A percentile compares a stretch with the other conserved stretches of the same genome.
phyloP scores from a whole-genome alignment of 345 rosid species.

The Arabidopsis arenosa region DNA sequence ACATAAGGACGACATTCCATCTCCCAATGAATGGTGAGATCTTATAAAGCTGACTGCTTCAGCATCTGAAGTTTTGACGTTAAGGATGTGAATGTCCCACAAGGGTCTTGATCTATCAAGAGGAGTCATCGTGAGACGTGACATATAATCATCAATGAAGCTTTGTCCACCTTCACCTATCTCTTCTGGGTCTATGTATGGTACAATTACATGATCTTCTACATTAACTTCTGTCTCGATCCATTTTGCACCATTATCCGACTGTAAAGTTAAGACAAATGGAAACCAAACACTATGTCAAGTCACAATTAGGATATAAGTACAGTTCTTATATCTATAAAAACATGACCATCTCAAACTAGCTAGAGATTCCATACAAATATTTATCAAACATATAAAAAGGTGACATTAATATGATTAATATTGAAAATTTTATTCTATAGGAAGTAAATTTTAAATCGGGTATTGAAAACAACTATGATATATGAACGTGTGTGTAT shows the following conservation, averaged over 20 bases:
- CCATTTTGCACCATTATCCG: conserved; percentile 58
- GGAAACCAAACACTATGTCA: conserved; percentile 3
- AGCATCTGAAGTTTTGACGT: conserved; percentile 67
- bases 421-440: not conserved
- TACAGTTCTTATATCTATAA: not conserved
- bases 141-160: conserved; percentile 67
- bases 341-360: not conserved
- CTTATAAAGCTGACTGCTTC: conserved; percentile 54
- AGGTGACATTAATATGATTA: not conserved
- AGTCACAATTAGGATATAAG: not conserved
- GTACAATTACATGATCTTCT: conserved; percentile 66
- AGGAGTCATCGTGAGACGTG: conserved; percentile 59
- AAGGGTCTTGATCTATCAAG: conserved; percentile 69
- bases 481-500: too few species aligned
- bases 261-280: conserved; percentile 12
- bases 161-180: conserved; percentile 53
- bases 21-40: conserved; percentile 70
- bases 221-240: conserved; percentile 52
- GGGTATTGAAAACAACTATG: not conserved
- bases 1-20: conserved; percentile 62
- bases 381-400: not conserved
- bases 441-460: not conserved
- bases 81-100: conserved; percentile 86
- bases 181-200: conserved; percentile 48
- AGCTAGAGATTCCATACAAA: not conserved